Evolutionary conservation across 2,329 filamentous ascomycete species (phyloP), one percentile per base, ranked within the genome.

Genomic region (Cercospora zeina): DNA sequence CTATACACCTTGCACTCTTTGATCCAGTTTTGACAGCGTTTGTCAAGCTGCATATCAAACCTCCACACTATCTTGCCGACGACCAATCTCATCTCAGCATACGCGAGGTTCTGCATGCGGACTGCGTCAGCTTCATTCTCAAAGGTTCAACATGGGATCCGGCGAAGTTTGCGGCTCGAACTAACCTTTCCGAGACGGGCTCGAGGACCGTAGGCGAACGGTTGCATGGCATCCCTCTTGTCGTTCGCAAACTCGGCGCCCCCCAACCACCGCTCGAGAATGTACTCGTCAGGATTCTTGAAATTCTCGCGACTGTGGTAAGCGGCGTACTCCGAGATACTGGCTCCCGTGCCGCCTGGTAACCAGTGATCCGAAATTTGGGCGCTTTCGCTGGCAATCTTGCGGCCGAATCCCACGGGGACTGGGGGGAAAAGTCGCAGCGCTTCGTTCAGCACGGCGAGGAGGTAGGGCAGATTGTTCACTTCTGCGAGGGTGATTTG

Each of bases 251-350:
- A 69, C 13, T 61, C 54, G 2, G 58, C 19, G 24, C 71, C 70
- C 0, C 70, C 71, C 5, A 80, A 63, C 77, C 77, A 80, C 4
- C 78, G 67, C 47, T 77, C 72, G 1, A 76, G 75, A 0, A 71
- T 37, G 51, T 71, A 72, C 1, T 36, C 27, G 31, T 65, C 51
- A 3, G 70, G 62, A 16, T 68, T 62, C 19, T 54, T 54, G 61
- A 72, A 72, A 54, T 72, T 72, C 19, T 53, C 21, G 11, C 19
- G 7, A 11, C 65, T 69, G 45, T 61, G 64, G 24, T 68, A 64
- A n/a, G 68, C 63, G 0, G 66, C 49, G 27, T 57, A 63, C 16
- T 63, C 51, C 24, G 33, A 24, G 6, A 75, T 27, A 27, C 24
- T 27, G 24, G 24, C 24, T 27, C 24, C 24, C 24, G 24, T 27